Evolutionary conservation across 2,329 filamentous ascomycete genomes (phyloP).

Genomic region (Calonectria pauciramosa): DNA sequence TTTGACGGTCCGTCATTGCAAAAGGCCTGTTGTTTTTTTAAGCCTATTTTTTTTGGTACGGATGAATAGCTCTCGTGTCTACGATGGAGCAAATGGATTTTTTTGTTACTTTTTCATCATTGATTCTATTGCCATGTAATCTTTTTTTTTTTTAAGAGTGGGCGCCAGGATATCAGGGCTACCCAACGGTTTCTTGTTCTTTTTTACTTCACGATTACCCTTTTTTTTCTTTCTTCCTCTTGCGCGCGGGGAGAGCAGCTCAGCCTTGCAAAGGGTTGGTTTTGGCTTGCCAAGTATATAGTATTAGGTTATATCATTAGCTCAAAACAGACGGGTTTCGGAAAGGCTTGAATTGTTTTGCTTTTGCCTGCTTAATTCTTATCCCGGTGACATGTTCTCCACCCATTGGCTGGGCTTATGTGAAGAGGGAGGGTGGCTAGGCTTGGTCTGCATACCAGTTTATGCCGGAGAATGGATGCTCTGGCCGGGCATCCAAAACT

Average conservation of each 20-base stretch:
- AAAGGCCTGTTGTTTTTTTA: conserved; percentile 8
- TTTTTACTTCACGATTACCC: neutral
- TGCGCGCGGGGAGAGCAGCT: neutral
- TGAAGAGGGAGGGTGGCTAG: neutral
- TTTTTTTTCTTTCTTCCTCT: neutral
- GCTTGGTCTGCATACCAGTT: conserved; percentile 13
- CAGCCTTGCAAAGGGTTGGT: conserved; percentile 15
- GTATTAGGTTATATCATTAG: conserved; percentile 1
- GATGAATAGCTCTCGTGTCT: conserved; percentile 28
- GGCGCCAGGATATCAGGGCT: conserved; percentile 1
- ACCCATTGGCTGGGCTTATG: neutral
- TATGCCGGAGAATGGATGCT: conserved; percentile 5
- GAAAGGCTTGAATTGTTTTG: neutral
- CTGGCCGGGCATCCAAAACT: neutral
- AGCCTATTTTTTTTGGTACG: neutral
- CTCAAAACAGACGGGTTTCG: conserved; percentile 13
- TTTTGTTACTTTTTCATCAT: neutral
- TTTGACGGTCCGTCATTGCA: conserved; percentile 27
- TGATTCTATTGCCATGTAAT: conserved; percentile 26
- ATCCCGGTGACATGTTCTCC: neutral
- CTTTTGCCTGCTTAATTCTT: neutral
- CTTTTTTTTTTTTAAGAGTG: neutral
- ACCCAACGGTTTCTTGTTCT: conserved; percentile 17
- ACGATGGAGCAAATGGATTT: conserved; percentile 27
- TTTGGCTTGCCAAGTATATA: conserved; percentile 25